Conservation (phyloP, 495 filamentous ascomycete species). For the Patellaria atrata region DNA sequence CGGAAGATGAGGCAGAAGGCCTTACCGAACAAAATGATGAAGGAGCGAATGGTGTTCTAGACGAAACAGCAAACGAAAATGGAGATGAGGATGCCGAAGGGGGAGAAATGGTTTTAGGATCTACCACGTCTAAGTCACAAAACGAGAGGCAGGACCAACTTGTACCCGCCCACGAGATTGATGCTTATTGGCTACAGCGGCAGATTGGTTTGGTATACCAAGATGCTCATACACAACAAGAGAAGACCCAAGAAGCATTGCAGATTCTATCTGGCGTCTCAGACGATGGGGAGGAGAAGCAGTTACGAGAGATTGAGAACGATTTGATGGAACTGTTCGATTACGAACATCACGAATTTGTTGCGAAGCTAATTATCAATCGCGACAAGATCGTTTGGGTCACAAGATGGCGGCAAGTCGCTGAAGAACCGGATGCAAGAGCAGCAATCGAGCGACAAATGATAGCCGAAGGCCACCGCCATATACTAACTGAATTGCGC, state of each 20-base stretch:
- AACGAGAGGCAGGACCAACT: constrained; percentile 34
- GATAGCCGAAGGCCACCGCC: constrained; percentile 68
- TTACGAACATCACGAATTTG: constrained; percentile 88
- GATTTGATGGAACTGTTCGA: constrained; percentile 97
- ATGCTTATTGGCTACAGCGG: constrained; percentile 93
- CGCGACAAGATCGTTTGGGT: constrained; percentile 90
- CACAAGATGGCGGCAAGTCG: constrained; percentile 70
- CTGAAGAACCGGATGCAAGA: constrained; percentile 65
- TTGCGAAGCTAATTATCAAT: constrained; percentile 84
- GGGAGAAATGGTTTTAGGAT: constrained; percentile 66
- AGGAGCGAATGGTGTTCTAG: constrained; percentile 40
- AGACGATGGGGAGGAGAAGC: constrained; percentile 65
- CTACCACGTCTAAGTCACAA: constrained; percentile 31
- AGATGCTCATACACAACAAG: constrained; percentile 80
- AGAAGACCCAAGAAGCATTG: constrained; percentile 69
- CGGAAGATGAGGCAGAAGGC: constrained; percentile 55
- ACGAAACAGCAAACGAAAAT: constrained; percentile 35
- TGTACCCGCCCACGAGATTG: constrained; percentile 73
- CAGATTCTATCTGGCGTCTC: constrained; percentile 61
- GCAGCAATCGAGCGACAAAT: constrained; percentile 76
- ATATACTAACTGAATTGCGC: constrained; percentile 73
- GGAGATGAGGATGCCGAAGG: constrained; percentile 34
- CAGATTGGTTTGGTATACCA: constrained; percentile 77
- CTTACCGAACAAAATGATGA: constrained; percentile 12
- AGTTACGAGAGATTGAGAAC: constrained; percentile 88